Evolutionary conservation across 1,139 yeast species (phyloP), one percentile per base, ranked within the genome.

Genomic region (Pichia inconspicua): DNA sequence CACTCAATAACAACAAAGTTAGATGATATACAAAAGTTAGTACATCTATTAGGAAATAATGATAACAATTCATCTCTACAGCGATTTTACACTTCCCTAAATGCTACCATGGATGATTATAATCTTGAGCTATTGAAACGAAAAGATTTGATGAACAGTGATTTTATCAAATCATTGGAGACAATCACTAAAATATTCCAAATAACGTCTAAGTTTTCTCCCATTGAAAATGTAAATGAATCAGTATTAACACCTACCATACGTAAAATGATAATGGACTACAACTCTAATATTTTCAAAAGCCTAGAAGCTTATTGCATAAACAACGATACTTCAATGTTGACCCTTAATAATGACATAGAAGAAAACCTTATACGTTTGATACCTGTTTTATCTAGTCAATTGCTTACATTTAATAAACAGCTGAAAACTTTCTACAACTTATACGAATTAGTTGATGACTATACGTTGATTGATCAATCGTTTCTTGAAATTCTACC

Each of bases 321-420:
- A 7, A 45, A 48, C 38, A 57, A 58, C 17, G 48, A 44, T 15
- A 45, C 52, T 14, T 51, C 62, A 7, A 55, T 61, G 62, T 32
- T 45, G 17, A 42, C 44, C n/a, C 38, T 58, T 3, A 53, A 49
- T 40, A 46, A 45, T 8, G 60, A 60, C 25, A 51, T 60, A 6
- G 63, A 60, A 44, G 41, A 47, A n/a, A 53, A 54, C 28, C 51
- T 61, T 3, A 46, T 55, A 2, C 51, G 54, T 25, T 34, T 61
- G 41, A 58, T 57, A 40, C 66, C 66, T 5, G 48, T 60, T 3
- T 45, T 60, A 14, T 49, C 56, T 7, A 58, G 55, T 17, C 60
- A 60, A 38, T 47, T 62, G 7, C 25, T 52, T 11, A 50, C 48
- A 3, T 49, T 60, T 19, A 53, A 58, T 4, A 48, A 43, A 12